Evolutionary conservation across 306 rosid genomes (phyloP), one percentile per base, ranked within the genome.

Genomic region (Dalbergia cultrata): DNA sequence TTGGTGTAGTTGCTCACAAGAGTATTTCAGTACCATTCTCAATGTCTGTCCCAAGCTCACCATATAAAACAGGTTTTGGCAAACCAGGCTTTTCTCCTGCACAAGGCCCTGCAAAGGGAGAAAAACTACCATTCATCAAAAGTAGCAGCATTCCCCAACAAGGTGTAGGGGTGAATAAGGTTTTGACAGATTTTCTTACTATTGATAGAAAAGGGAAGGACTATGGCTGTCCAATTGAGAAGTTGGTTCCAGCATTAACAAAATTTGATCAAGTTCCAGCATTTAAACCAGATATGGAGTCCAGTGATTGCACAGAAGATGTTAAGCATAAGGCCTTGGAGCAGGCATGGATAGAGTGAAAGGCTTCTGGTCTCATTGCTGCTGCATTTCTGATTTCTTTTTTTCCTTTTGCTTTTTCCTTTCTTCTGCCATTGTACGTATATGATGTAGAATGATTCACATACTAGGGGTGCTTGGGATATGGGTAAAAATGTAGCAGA

Each of bases 21-120:
- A 77, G 84, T 53, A 80, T 86, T 72, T 81, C 93, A 12, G 62
- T 83, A 43, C 83, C 93, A 17, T 83, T 60, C 74, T 47, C 89
- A 22, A 80, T 74, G 52, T 88, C 89, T 43, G 43, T 89, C 75
- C 83, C 87, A 72, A 79, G 82, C 80, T 84, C 93, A 19, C 92
- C 97, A 16, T 90, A 83, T 58, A 88, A 86, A 69, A 39, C 95
- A 77, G 89, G 95, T 60, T 87, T 77, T 53, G 54, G 85, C 43
- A 83, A 91, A 34, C 93, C 97, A 41, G 88, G 34, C 61, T 87
- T 87, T 73, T 91, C 97, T 13, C 94, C 94, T 4, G 57, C 17
- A 50, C 8, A n/a, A n/a, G 18, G 54, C 54, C 17, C 54, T 60
- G 77, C 80, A 12, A 86, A 57, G 74, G 84, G 86, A 41, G 86